Evolutionary conservation across 306 rosid genomes (phyloP).

Genomic region (Amphicarpaea edgeworthii): DNA sequence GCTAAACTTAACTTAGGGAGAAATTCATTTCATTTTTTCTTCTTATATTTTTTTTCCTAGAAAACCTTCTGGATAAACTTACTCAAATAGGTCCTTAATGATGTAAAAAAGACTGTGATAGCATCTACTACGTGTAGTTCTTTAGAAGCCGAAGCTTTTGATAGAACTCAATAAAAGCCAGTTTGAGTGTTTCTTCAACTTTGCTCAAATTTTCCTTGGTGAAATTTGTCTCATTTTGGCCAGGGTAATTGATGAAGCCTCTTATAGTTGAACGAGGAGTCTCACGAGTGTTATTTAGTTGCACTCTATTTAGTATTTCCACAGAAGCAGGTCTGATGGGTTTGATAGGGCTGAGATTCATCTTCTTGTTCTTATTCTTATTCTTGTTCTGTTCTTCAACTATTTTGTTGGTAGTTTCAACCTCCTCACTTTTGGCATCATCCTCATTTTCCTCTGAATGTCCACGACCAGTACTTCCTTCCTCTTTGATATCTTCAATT

Average conservation of each 20-base stretch:
- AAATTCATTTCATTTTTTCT: no score
- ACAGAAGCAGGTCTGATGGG: slow-evolving; percentile 60
- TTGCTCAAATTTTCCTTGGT: slow-evolving; percentile 57
- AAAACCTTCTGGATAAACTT: no score
- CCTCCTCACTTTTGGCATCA: slow-evolving; percentile 27
- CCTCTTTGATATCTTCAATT: slow-evolving; percentile 65
- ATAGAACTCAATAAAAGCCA: slow-evolving; percentile 65
- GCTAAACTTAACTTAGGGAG: no score
- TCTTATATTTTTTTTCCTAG: no score
- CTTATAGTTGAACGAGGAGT: slow-evolving; percentile 73
- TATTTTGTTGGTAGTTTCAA: slow-evolving; percentile 13
- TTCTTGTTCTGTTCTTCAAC: slow-evolving; percentile 37
- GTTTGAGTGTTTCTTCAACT: slow-evolving; percentile 59
- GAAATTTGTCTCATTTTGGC: slow-evolving; percentile 58
- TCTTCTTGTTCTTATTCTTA: slow-evolving; percentile 33
- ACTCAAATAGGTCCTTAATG: no score
- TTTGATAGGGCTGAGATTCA: slow-evolving; percentile 21
- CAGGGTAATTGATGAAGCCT: slow-evolving; percentile 53
- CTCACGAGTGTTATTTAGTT: slow-evolving; percentile 58
- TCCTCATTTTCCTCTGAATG: slow-evolving; percentile 35
- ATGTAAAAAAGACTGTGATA: not conserved
- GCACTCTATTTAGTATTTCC: slow-evolving; percentile 60
- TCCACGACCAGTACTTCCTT: slow-evolving; percentile 43
- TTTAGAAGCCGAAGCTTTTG: slow-evolving; percentile 74
- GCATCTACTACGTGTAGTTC: slow-evolving; percentile 57